Evolutionary conservation across 345 rosid species (phyloP), one percentile per base, ranked within the genome.

Genomic region (Eutrema yunnanense): DNA sequence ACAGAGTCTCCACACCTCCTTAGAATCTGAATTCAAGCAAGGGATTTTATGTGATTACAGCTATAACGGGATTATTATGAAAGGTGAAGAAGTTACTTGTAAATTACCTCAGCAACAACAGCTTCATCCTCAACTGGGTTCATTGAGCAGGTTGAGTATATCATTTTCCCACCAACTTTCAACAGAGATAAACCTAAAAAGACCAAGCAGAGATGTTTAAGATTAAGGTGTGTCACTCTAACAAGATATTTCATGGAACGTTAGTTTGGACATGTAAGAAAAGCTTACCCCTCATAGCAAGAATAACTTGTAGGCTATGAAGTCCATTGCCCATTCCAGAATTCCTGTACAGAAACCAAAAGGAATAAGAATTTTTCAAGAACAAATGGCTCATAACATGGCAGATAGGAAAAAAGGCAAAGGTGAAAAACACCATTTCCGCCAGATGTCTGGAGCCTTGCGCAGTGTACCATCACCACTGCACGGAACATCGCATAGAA

Each of bases 391-490:
- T 47, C 38, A 22, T 26, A 16, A 30, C 19, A 29, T 14, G 19
- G 14, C 29, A 1, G 22, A 19, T 29, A 41, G 11, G 26, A 50
- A 0, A 14, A 14, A 6, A 11, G 40, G 51, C 41, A 75, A 52
- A 44, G 48, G 52, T 69, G 68, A 47, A 77, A 30, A 42, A 54
- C 29, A 86, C 99, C 97, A 95, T 88, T 90, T 95, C 73, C 97
- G 81, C 99, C 98, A 95, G 52, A 95, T 82, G 83, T 87, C 98
- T 4, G 98, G 99, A 82, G 99, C 97, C 84, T 95, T 95, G 80
- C 97, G 91, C 14, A 92, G 86, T 44, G 99, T 92, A 48, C 98
- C 97, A 80, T 92, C 99, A 66, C 98, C 98, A 73, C 99, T 92
- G 84, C 98, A 92, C 10, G 98, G 98, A 73, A 95, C 99, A 67